A percentile compares a stretch with the other conserved stretches of the same genome.
phyloP scores from a whole-genome alignment of 208 protist genomes.

The Leishmania major region DNA sequence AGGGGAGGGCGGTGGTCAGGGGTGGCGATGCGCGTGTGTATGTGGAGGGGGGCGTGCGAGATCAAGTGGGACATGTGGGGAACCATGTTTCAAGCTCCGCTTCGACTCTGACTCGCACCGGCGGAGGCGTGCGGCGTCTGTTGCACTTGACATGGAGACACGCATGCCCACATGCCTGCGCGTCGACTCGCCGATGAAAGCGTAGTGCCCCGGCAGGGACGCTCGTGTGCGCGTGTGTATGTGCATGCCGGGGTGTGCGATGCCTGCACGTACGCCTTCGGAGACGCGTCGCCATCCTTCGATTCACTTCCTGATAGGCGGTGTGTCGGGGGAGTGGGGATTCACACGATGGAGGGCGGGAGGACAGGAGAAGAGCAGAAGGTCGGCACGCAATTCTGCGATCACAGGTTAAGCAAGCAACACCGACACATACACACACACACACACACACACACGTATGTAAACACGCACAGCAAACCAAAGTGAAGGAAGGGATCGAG shows the following conservation, averaged over 20 bases:
- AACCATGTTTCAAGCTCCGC: neutral
- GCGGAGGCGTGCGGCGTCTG: neutral
- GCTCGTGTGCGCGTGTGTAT: too few species aligned
- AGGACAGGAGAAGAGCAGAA: neutral
- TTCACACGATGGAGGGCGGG: neutral
- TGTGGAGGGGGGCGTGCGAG: neutral
- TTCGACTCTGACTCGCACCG: neutral
- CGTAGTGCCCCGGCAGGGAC: too few species aligned
- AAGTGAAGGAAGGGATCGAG: neutral
- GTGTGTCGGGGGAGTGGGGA: neutral
- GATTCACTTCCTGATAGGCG: too few species aligned
- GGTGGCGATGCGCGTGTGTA: neutral
- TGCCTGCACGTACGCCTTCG: too few species aligned
- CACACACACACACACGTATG: neutral
- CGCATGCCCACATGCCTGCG: neutral
- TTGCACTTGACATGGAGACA: neutral
- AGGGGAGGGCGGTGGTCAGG: neutral
- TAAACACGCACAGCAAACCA: neutral
- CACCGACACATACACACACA: neutral
- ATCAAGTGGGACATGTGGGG: neutral
- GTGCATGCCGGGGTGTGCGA: too few species aligned
- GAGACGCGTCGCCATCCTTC: too few species aligned
- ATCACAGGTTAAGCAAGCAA: neutral
- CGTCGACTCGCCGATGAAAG: neutral
- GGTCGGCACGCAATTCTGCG: neutral